These are phyloP conservation scores for Annulohypoxylon bovei DNA, from an alignment of 495 filamentous ascomycete genomes.

Conservation along the genomic window DNA sequence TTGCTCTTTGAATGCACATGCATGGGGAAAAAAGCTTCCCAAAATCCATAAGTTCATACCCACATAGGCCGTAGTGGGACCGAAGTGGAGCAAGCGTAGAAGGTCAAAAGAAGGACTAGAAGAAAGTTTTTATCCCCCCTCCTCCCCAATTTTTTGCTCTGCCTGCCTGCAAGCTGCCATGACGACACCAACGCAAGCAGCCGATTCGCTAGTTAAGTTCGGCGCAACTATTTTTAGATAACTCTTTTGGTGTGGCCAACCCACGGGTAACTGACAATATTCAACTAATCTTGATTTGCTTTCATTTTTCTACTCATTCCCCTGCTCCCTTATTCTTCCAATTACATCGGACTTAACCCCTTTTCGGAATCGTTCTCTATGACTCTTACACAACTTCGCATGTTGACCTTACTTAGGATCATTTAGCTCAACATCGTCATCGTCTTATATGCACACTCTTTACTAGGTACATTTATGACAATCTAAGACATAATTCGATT, in stretches of 20 bases:
- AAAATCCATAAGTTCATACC: conserved; percentile 26
- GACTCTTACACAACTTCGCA: background rate
- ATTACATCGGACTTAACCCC: conserved; percentile 1
- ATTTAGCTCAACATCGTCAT: conserved; percentile 4
- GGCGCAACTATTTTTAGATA: conserved; percentile 41
- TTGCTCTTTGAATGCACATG: conserved; percentile 18
- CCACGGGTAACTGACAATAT: conserved; percentile 32
- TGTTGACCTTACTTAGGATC: conserved; percentile 22
- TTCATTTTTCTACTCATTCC: conserved; percentile 15
- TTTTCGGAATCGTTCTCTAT: conserved; percentile 15
- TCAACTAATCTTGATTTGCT: conserved; percentile 13
- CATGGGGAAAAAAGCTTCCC: conserved; percentile 16
- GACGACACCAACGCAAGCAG: conserved; percentile 43
- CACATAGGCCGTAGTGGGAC: conserved; percentile 36
- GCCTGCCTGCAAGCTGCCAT: conserved; percentile 21
- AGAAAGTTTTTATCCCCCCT: conserved; percentile 14
- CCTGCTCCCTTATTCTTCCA: conserved; percentile 13
- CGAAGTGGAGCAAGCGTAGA: conserved; percentile 38
- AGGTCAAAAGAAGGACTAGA: conserved; percentile 40
- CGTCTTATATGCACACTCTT: background rate
- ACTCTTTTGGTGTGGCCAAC: conserved; percentile 22
- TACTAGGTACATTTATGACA: conserved; percentile 6
- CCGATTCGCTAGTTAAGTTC: conserved; percentile 34
- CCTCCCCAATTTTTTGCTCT: background rate
- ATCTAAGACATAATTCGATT: conserved; percentile 5